Percentiles rank a stretch among this genome's conserved stretches.
phyloP scores from a whole-genome alignment of 345 rosid species.

The Ailanthus altissimus region DNA sequence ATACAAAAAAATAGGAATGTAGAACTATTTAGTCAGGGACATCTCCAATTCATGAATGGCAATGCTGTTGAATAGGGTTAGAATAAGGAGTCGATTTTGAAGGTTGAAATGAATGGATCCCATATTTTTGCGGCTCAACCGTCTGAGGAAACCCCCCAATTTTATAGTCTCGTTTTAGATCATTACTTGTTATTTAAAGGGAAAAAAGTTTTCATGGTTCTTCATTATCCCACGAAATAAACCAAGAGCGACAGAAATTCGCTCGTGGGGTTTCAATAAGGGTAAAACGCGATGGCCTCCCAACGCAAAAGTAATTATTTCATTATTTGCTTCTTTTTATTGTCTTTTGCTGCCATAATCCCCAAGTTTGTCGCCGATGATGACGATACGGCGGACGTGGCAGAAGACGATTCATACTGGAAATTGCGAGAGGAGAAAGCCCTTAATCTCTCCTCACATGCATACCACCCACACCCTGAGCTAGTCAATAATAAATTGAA shows the following conservation, averaged over 20 bases:
- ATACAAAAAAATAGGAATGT: too few relatives aligned
- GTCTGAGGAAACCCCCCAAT: background rate
- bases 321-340: constrained; percentile 14
- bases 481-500: constrained; percentile 49
- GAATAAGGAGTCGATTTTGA: too few relatives aligned
- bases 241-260: background rate
- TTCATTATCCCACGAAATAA: background rate
- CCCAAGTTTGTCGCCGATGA: constrained; percentile 36
- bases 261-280: background rate
- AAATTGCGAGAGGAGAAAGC: constrained; percentile 41
- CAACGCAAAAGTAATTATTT: too few relatives aligned
- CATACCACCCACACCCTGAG: constrained; percentile 57
- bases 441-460: constrained; percentile 27
- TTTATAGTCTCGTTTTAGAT: background rate
- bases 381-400: too few relatives aligned
- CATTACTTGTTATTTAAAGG: background rate
- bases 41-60: too few relatives aligned
- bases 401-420: constrained; percentile 65
- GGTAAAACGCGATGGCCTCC: background rate
- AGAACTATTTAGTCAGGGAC: too few relatives aligned
- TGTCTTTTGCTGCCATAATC: constrained; percentile 29
- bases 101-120: background rate
- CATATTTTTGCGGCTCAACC: background rate
- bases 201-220: background rate
- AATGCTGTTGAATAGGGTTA: too few relatives aligned